phyloP scores from a whole-genome alignment of 192 early-diverging fungal genomes.

The Podila epigama region DNA sequence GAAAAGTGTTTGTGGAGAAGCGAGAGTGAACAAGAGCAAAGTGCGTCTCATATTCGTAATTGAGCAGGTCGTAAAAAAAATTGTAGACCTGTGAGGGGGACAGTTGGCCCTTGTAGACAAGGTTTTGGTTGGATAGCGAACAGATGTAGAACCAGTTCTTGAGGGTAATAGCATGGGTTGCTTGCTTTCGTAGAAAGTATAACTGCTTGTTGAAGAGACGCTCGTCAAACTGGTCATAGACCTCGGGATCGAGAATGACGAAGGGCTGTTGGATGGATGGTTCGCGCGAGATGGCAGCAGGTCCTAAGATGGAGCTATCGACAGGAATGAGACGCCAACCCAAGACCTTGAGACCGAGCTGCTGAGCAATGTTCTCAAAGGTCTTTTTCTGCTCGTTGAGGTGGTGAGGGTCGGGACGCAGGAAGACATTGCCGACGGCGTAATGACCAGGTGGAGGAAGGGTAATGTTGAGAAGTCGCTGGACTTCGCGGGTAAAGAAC shows the following conservation, averaged over 20 bases:
- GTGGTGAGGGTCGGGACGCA: constrained; percentile 70
- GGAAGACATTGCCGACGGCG: constrained; percentile 93
- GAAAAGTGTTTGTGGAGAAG: constrained; percentile 99
- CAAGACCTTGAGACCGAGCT: constrained; percentile 76
- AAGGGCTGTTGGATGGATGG: constrained; percentile 94
- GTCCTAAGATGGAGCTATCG: constrained; percentile 89
- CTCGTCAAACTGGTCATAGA: constrained; percentile 52
- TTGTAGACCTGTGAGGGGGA: constrained; percentile 93
- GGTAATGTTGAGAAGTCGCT: constrained; percentile 59
- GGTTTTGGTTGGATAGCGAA: constrained; percentile 93
- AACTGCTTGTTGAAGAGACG: constrained; percentile 83
- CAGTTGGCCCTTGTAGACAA: constrained; percentile 98
- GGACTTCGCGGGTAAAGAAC: constrained; percentile 74
- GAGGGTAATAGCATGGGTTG: constrained; percentile 83
- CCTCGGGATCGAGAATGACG: constrained; percentile 67
- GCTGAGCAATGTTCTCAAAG: constrained; percentile 83
- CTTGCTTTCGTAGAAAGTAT: constrained; percentile 90
- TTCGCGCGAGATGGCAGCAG: constrained; percentile 86
- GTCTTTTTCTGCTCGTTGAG: constrained; percentile 73
- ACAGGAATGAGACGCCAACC: constrained; percentile 92
- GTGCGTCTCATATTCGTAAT: constrained; percentile 83
- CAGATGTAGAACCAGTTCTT: constrained; percentile 98
- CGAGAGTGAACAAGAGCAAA: constrained; percentile 98
- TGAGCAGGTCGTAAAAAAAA: constrained; percentile 91
- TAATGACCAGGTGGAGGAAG: constrained; percentile 85